phyloP scores from a whole-genome alignment of 345 rosid species.

The Clausena lansium region DNA sequence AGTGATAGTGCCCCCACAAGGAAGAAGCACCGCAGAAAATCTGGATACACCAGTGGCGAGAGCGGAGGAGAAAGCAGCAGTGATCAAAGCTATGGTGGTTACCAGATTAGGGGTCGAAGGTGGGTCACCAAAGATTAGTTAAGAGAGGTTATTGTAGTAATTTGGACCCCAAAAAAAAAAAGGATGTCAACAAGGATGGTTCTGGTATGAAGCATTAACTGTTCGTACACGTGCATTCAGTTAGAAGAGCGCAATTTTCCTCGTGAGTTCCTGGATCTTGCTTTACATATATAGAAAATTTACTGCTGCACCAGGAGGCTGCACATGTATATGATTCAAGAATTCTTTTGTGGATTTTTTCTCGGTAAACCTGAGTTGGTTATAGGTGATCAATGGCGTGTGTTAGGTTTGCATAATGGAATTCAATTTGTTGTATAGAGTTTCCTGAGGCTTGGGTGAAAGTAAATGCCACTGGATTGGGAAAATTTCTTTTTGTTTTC shows the following conservation, averaged over 20 bases:
- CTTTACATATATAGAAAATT: constrained; percentile 6
- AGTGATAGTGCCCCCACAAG: constrained; percentile 74
- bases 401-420: neutral
- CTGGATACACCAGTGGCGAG: constrained; percentile 76
- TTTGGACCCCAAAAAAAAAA: neutral
- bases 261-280: neutral
- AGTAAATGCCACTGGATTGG: constrained; percentile 10
- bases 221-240: neutral
- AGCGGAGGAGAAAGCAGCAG: constrained; percentile 98
- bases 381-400: neutral
- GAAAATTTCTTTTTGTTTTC: neutral
- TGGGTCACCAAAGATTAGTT: constrained; percentile 81
- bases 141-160: neutral
- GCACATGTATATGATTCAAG: constrained; percentile 2
- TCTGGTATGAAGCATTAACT: neutral
- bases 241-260: neutral
- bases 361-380: neutral
- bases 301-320: constrained; percentile 4
- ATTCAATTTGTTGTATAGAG: constrained; percentile 21
- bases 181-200: neutral
- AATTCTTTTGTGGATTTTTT: constrained; percentile 3
- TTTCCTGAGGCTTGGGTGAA: constrained; percentile 10
- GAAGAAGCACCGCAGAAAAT: constrained; percentile 69
- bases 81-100: constrained; percentile 74
- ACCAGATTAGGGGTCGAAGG: constrained; percentile 68